Conservation (phyloP, 108 stramenopile genomes). For the Skeletonema grethae region DNA sequence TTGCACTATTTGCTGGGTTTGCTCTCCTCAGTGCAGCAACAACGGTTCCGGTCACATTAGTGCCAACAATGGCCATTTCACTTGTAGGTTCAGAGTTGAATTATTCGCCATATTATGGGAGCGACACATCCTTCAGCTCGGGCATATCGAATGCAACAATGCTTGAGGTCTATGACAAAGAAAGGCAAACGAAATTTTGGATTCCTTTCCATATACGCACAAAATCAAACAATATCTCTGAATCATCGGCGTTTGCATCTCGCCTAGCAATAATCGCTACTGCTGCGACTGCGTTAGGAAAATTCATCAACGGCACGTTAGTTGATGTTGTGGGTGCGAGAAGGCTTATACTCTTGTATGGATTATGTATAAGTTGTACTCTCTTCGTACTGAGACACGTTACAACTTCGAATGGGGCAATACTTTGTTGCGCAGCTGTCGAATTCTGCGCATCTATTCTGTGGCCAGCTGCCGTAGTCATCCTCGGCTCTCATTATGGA, state of each 20-base stretch:
- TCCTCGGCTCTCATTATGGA: constrained; percentile 73
- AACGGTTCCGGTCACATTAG: constrained; percentile 59
- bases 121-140: background rate
- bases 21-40: constrained; percentile 65
- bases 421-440: constrained; percentile 64
- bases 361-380: constrained; percentile 48
- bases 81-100: constrained; percentile 29
- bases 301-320: constrained; percentile 74
- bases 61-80: constrained; percentile 68
- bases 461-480: constrained; percentile 75
- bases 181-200: constrained; percentile 40
- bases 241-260: constrained; percentile 59
- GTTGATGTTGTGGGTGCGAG: constrained; percentile 77
- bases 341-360: constrained; percentile 54
- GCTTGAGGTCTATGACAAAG: constrained; percentile 44
- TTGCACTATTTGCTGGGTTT: constrained; percentile 57
- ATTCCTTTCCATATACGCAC: constrained; percentile 40
- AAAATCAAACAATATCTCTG: constrained; percentile 10
- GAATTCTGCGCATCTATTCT: constrained; percentile 76
- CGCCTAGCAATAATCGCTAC: constrained; percentile 65
- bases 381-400: constrained; percentile 56
- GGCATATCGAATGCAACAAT: constrained; percentile 3
- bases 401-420: constrained; percentile 39
- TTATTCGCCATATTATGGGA: constrained; percentile 20
- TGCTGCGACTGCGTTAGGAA: constrained; percentile 72